Base-by-base conservation (phyloP, 2,329 filamentous ascomycete genomes). In the Ophiosphaerella herpotricha region DNA sequence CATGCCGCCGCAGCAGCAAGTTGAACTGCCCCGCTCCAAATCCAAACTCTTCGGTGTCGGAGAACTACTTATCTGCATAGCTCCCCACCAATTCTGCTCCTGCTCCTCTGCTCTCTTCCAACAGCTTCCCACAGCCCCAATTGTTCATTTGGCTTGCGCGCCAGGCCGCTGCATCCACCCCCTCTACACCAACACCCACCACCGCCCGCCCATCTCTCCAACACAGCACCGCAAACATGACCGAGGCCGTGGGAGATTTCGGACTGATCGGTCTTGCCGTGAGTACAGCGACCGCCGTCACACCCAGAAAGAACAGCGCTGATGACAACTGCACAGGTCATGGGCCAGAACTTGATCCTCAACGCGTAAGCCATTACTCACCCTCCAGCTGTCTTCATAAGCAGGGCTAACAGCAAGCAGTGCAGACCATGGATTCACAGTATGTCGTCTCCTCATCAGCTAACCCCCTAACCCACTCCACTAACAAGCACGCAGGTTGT, bases 361-460 rank as follows among this genome's bases (percentile, higher is more conserved):
- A 81, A 81, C 70, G 78, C 78, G 70, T 73, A 73, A 71, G 70
- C 62, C 43, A 46, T 55, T 46, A 57, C 56, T 44, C 51, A 54
- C 47, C 34, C 41, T 46, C 32, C 41, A 11, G n/a, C 26, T 40
- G 12, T 44, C 40, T 39, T 44, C 38, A 58, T 58, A 50, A 59
- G 36, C 54, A 63, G 16, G 48, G 53, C 68, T 72, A 59, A 72
- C 67, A 46, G 9, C 26, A 49, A n/a, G 5, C 41, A 73, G 70
- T 63, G 78, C 78, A 60, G 78, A 81, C 67, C 78, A 81, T 66
- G 78, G 92, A 73, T 97, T 95, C 86, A 97, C 91, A 75, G 90
- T 70, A 68, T 33, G 63, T 34, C 33, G 18, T n/a, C 26, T 34
- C 42, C 14, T 38, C 34, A 11, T 29, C 24, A 39, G 31, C 37